These are phyloP conservation scores for Paramecium tetraurelia DNA, from an alignment of 73 alveolate species.

Conservation along the genomic window DNA sequence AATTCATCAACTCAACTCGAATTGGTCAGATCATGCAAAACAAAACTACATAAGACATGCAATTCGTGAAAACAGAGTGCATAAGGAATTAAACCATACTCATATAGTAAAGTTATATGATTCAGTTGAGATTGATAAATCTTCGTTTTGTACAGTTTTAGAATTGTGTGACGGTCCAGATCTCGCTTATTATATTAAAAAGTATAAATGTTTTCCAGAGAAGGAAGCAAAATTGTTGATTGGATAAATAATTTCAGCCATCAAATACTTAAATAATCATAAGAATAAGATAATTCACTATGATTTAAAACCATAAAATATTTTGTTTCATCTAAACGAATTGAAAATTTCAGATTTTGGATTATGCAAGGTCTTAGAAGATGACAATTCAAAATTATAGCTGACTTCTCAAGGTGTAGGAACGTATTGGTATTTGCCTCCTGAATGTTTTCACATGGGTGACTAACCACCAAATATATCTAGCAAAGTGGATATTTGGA, in stretches of 20 bases:
- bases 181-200: slow-evolving; percentile 78
- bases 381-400: slow-evolving; percentile 76
- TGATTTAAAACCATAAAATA: slow-evolving; percentile 90
- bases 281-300: slow-evolving; percentile 83
- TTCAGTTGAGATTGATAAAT: slow-evolving; percentile 84
- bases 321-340: slow-evolving; percentile 81
- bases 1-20: slow-evolving; percentile 61
- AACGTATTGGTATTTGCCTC: slow-evolving; percentile 93
- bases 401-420: slow-evolving; percentile 92
- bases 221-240: slow-evolving; percentile 87
- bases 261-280: slow-evolving; percentile 80
- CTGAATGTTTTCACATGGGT: slow-evolving; percentile 84
- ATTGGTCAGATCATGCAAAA: slow-evolving; percentile 66
- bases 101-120: slow-evolving; percentile 82
- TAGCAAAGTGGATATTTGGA: slow-evolving; percentile 71
- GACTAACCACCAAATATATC: slow-evolving; percentile 67
- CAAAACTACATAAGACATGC: slow-evolving; percentile 80
- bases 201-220: slow-evolving; percentile 74
- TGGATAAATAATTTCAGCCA: slow-evolving; percentile 77
- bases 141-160: slow-evolving; percentile 85
- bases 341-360: slow-evolving; percentile 90
- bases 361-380: slow-evolving; percentile 81
- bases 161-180: slow-evolving; percentile 89
- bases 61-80: slow-evolving; percentile 82
- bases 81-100: slow-evolving; percentile 76